Percentiles rank a stretch among this genome's conserved stretches.
Conservation (phyloP, 1,139 yeast species). For the Ogataea hybrid region DNA sequence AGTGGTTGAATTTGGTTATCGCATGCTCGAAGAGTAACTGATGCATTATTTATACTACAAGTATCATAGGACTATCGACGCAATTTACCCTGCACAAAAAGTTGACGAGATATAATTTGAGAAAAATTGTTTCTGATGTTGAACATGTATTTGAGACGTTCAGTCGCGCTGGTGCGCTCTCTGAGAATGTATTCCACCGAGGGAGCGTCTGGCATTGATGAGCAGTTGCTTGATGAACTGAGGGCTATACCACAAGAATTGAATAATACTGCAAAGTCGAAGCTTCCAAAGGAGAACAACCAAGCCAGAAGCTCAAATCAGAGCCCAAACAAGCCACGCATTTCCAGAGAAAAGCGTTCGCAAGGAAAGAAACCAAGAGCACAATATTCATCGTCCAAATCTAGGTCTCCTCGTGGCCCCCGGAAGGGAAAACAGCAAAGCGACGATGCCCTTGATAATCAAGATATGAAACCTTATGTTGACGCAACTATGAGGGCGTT, state of each 20-base stretch:
- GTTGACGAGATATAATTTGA: conserved; percentile 6
- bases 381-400: too few relatives aligned
- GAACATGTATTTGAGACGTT: conserved; percentile 6
- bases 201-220: neutral
- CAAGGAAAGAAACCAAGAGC: too few relatives aligned
- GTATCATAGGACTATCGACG: conserved; percentile 5
- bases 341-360: too few relatives aligned
- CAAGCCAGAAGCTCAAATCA: too few relatives aligned
- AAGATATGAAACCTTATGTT: conserved; percentile 1
- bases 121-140: neutral
- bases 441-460: neutral
- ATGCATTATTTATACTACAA: conserved; percentile 14
- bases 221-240: neutral
- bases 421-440: neutral
- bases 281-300: neutral
- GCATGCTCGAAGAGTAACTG: conserved; percentile 21
- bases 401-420: neutral
- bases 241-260: neutral
- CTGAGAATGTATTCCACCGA: conserved; percentile 1
- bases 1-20: conserved; percentile 10
- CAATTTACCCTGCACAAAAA: conserved; percentile 8
- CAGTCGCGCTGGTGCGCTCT: neutral
- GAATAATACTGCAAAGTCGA: neutral
- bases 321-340: too few relatives aligned
- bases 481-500: neutral